Percentiles rank a stretch among this genome's conserved stretches.
phyloP scores from a whole-genome alignment of 306 rosid genomes.

The Prosopis cineraria region DNA sequence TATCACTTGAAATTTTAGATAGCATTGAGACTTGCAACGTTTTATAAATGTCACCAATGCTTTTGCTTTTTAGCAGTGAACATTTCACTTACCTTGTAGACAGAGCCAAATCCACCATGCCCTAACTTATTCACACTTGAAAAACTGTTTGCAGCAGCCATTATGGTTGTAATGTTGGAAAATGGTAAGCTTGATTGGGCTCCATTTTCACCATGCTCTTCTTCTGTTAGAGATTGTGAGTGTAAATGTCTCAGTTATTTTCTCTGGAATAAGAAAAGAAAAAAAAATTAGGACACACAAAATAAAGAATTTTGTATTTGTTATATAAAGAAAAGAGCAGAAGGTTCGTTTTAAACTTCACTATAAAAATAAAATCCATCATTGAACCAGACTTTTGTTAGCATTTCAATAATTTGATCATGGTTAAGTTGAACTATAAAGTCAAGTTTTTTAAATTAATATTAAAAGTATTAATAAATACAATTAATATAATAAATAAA shows the following conservation, averaged over 20 bases:
- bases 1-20: no score
- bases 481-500: no score
- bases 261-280: not conserved
- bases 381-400: not conserved
- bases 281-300: not conserved
- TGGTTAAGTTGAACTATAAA: no score
- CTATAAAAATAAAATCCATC: no score
- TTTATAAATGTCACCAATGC: no score
- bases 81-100: not conserved
- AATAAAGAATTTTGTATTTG: not conserved
- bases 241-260: not conserved
- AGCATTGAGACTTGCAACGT: no score
- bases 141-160: not conserved
- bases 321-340: not conserved
- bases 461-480: no score
- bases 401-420: no score
- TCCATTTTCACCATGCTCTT: not conserved
- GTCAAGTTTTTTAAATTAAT: no score
- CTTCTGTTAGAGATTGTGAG: not conserved
- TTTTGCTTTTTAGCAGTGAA: no score
- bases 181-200: not conserved
- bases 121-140: not conserved
- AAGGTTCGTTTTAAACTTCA: not conserved
- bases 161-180: not conserved
- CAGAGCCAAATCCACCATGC: not conserved